phyloP scores from a whole-genome alignment of 495 filamentous ascomycete species.

The Penicillium verhagenii region DNA sequence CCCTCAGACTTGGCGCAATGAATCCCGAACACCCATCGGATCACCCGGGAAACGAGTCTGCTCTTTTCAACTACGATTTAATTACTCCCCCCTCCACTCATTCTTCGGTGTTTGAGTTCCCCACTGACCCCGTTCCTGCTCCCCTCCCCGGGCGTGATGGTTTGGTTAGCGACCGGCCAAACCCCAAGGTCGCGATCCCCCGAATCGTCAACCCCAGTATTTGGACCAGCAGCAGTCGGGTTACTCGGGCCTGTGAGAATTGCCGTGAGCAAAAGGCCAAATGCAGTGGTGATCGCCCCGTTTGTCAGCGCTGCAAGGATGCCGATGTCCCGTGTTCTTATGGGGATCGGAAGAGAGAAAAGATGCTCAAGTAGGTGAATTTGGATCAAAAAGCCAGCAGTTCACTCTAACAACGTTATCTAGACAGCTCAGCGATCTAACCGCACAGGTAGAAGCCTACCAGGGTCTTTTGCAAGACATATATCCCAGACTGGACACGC shows the following conservation, averaged over 20 bases:
- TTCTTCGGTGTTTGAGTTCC: neutral
- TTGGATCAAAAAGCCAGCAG: neutral
- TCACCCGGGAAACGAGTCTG: conserved; percentile 19
- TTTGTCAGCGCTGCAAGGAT: conserved; percentile 58
- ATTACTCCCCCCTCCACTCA: conserved; percentile 12
- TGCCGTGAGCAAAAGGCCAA: conserved; percentile 70
- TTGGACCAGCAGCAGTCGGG: conserved; percentile 38
- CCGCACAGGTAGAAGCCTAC: conserved; percentile 32
- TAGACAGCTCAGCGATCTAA: conserved; percentile 44
- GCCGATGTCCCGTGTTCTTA: conserved; percentile 51
- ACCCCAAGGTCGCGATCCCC: conserved; percentile 41
- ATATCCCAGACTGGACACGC: conserved; percentile 33
- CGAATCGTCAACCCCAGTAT: conserved; percentile 25
- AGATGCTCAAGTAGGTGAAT: conserved; percentile 50
- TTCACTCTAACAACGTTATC: conserved; percentile 20
- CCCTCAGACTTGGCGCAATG: conserved; percentile 3
- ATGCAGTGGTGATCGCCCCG: conserved; percentile 57
- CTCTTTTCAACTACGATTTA: conserved; percentile 16
- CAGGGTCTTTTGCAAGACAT: conserved; percentile 42
- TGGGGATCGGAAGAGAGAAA: conserved; percentile 59
- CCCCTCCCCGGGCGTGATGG: conserved; percentile 15
- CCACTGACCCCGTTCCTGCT: conserved; percentile 21
- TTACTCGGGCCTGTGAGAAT: conserved; percentile 65
- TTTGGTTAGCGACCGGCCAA: conserved; percentile 20
- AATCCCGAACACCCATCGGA: conserved; percentile 25